These are phyloP conservation scores for Chamaecrista fasciculata DNA, from an alignment of 306 rosid species.

Conservation along the genomic window DNA sequence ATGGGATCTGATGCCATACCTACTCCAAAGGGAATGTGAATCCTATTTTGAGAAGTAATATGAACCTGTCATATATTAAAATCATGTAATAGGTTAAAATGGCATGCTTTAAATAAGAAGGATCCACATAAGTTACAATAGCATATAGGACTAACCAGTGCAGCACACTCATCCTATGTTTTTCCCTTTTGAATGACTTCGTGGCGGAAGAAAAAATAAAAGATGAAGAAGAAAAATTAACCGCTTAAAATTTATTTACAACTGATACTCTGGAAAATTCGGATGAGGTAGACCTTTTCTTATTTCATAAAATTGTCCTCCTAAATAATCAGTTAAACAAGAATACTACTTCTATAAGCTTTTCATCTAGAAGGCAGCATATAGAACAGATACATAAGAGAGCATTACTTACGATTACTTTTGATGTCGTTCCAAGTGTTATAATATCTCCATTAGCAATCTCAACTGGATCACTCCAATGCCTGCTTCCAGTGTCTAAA, in stretches of 20 bases:
- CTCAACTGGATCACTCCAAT: slow-evolving; percentile 69
- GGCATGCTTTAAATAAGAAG: slow-evolving; percentile 19
- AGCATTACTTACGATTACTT: slow-evolving; percentile 58
- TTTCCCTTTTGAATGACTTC: slow-evolving; percentile 4
- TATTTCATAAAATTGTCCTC: slow-evolving; percentile 6
- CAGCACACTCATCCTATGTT: slow-evolving; percentile 22
- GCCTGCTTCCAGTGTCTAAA: slow-evolving; percentile 74
- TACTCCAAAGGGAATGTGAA: slow-evolving; percentile 75
- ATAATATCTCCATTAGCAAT: slow-evolving; percentile 83
- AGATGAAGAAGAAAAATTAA: not conserved
- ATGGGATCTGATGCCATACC: slow-evolving; percentile 96
- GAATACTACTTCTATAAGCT: too few species aligned
- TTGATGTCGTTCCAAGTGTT: slow-evolving; percentile 88
- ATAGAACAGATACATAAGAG: slow-evolving; percentile 1
- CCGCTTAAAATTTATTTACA: slow-evolving; percentile 5
- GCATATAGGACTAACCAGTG: slow-evolving; percentile 9
- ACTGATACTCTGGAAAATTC: not conserved
- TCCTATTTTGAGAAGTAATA: slow-evolving; percentile 57
- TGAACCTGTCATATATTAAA: slow-evolving; percentile 64
- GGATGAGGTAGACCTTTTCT: not conserved
- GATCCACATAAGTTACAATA: not conserved
- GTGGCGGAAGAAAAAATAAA: not conserved
- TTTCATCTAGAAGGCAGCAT: slow-evolving; percentile 4
- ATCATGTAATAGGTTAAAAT: slow-evolving; percentile 1
- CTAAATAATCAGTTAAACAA: slow-evolving; percentile 19